Conservation (phyloP, 106 monocot genomes). For the Acanthochlamys bracteata region DNA sequence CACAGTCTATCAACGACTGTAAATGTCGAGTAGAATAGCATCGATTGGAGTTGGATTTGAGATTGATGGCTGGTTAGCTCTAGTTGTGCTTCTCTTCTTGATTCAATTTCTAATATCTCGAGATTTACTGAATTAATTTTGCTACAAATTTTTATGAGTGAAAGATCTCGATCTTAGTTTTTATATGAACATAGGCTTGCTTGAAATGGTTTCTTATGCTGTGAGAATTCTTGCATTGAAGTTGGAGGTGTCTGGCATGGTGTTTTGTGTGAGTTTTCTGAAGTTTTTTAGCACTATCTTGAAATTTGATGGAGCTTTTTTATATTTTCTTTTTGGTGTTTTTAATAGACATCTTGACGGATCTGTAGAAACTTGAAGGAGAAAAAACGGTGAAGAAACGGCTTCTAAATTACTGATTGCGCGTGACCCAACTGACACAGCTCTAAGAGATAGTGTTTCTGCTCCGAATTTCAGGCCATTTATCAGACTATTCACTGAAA, state of each 20-base stretch:
- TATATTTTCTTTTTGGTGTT: neutral
- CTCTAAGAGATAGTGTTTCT: neutral
- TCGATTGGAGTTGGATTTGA: conserved; percentile 11
- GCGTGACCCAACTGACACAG: conserved; percentile 10
- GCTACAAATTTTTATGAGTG: neutral
- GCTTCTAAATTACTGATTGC: neutral
- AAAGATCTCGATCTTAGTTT: conserved; percentile 24
- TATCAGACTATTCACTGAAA: too few species aligned
- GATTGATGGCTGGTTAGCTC: neutral
- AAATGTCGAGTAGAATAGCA: neutral
- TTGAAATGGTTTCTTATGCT: neutral
- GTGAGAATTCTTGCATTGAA: conserved; percentile 14
- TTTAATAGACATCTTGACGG: conserved; percentile 9
- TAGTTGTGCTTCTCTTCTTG: conserved; percentile 44
- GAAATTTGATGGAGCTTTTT: neutral
- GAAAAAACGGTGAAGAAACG: conserved; percentile 16
- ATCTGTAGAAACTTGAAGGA: conserved; percentile 9
- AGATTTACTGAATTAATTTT: neutral
- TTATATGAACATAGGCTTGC: conserved; percentile 13
- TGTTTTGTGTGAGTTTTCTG: conserved; percentile 24
- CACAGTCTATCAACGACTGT: conserved; percentile 20
- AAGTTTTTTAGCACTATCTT: conserved; percentile 1
- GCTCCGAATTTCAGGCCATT: too few species aligned
- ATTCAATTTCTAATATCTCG: conserved; percentile 15
- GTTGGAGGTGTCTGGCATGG: conserved; percentile 8